phyloP scores from a whole-genome alignment of 78 protist genomes.

The Dictyostelium brefeldianum region DNA sequence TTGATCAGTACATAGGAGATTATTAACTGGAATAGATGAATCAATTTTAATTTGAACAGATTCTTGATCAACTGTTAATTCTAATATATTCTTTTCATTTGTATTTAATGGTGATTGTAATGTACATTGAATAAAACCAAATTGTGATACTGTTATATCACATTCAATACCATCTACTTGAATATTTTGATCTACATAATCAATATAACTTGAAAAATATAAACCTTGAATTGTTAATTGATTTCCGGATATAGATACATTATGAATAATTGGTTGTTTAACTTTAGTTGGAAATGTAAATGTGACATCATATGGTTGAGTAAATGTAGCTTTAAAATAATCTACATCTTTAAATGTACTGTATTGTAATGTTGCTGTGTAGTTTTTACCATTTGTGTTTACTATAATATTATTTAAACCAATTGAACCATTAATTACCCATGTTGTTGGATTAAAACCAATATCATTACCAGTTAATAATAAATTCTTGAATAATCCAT shows the following conservation, averaged over 20 bases:
- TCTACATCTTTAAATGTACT: not conserved
- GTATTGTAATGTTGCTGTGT: not conserved
- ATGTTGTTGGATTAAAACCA: not conserved
- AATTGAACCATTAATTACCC: not conserved
- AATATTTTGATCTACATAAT: not conserved
- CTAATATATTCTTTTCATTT: too few species aligned
- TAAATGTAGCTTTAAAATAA: not conserved
- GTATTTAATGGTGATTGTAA: too few species aligned
- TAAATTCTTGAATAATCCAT: not conserved
- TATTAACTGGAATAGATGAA: too few species aligned
- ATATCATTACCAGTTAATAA: constrained; percentile 7
- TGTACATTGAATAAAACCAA: too few species aligned
- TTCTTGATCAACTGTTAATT: too few species aligned
- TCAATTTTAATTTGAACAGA: too few species aligned
- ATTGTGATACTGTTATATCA: too few species aligned
- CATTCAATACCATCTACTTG: too few species aligned
- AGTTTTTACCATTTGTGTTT: constrained; percentile 1
- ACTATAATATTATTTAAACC: not conserved
- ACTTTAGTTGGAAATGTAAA: not conserved
- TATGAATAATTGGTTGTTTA: not conserved
- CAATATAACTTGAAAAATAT: not conserved
- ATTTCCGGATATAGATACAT: not conserved
- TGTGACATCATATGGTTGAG: not conserved
- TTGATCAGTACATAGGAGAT: too few species aligned
- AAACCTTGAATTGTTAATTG: not conserved